Conservation (phyloP, 768 basidiomycete species). For the Porphyrellus cyaneotinctus region DNA sequence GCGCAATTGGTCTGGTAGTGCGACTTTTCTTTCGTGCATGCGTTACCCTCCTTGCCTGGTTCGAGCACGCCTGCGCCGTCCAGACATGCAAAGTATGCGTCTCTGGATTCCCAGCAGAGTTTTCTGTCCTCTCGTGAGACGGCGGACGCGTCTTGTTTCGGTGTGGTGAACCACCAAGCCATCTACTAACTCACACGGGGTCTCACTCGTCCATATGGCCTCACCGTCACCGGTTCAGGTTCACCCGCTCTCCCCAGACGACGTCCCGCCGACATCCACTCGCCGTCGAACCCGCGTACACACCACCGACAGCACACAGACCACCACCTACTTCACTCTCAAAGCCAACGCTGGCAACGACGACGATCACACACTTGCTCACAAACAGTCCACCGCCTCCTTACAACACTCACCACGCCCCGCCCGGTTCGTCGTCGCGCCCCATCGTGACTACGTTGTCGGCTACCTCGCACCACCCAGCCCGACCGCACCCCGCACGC, state of each 20-base stretch:
- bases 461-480: slow-evolving; percentile 34
- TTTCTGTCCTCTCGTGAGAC: slow-evolving; percentile 63
- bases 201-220: slow-evolving; percentile 19
- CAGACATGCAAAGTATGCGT: slow-evolving; percentile 82
- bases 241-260: slow-evolving; percentile 68
- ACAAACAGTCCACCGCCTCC: slow-evolving; percentile 33
- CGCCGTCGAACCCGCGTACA: slow-evolving; percentile 46
- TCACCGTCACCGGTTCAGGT: slow-evolving; percentile 51
- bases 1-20: slow-evolving; percentile 74
- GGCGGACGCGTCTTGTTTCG: slow-evolving; percentile 36
- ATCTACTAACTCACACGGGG: slow-evolving; percentile 9
- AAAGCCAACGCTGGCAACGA: too few species aligned
- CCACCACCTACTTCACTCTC: slow-evolving; percentile 58
- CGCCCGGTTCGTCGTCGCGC: slow-evolving; percentile 41
- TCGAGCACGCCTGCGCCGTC: slow-evolving; percentile 65
- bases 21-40: slow-evolving; percentile 55
- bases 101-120: slow-evolving; percentile 82
- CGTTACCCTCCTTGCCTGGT: slow-evolving; percentile 64
- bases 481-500: slow-evolving; percentile 21
- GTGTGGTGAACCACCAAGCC: slow-evolving; percentile 34
- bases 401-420: slow-evolving; percentile 33
- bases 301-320: slow-evolving; percentile 33
- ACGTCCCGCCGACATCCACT: slow-evolving; percentile 34
- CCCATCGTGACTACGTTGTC: slow-evolving; percentile 33
- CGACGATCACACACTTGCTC: slow-evolving; percentile 16